Evolutionary conservation across 495 filamentous ascomycete species (phyloP), one percentile per base, ranked within the genome.

Genomic region (Neohortaea acidophila): DNA sequence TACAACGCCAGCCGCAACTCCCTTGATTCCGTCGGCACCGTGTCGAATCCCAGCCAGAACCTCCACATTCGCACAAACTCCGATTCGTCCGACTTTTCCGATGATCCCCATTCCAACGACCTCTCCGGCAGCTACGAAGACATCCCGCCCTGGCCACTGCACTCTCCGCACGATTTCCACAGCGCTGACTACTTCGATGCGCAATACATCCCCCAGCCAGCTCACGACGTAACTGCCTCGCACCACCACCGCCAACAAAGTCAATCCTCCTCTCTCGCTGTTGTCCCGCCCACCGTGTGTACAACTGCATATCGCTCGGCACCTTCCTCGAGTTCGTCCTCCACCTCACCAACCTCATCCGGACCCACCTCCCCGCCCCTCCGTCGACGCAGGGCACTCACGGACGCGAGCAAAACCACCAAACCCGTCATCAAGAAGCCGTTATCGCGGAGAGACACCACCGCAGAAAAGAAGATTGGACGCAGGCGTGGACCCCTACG

Each of bases 21-120:
- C 56, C 66, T 48, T 61, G 59, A 68, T 41, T 60, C 64, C 5
- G 69, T 60, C 53, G 59, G 62, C 21, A 70, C 79, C 38, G 83
- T 91, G 41, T 84, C 86, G 61, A 89, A 91, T 54, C 85, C 85
- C 2, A 71, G 73, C 41, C 79, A 91, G 56, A 84, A 81, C 0
- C 63, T 94, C 32, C 85, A 92, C 57, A 62, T 84, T 47, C 73
- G 85, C 33, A 86, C 78, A 36, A 72, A 78, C 47, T 93, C 85
- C 7, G 81, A 86, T 41, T 84, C 83, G 2, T 87, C 85, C 0
- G 74, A 77, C 26, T n/a, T n/a, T n/a, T 84, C 81, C 8, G 77
- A 81, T 39, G 45, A 59, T 39, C 48, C 72, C 66, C 41, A 72
- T 63, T 41, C 75, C 53, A 58, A 60, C 33, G 65, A 70, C n/a